Conservation (phyloP, 345 rosid genomes). For the Linum lewisii region DNA sequence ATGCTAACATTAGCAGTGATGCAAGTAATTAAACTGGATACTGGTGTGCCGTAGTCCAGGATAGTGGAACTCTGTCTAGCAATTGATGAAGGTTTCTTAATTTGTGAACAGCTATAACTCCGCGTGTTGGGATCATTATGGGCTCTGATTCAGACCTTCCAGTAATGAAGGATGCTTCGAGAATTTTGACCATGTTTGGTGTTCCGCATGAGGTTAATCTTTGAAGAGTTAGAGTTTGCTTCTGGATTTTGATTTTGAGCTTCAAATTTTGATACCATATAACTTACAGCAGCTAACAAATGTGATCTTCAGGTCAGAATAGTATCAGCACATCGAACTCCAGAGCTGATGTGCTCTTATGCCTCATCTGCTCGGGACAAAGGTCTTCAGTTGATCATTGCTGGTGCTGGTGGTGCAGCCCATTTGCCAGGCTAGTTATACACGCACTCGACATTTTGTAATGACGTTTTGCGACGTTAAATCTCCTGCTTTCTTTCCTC, state of each 20-base stretch:
- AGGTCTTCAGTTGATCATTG: constrained; percentile 77
- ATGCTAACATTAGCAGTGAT: too few species aligned
- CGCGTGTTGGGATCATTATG: constrained; percentile 84
- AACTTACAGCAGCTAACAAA: constrained; percentile 1
- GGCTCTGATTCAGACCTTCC: constrained; percentile 98
- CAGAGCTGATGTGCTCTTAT: constrained; percentile 79
- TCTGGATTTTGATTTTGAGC: neutral
- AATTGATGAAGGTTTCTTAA: too few species aligned
- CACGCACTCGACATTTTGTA: neutral
- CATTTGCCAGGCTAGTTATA: constrained; percentile 71
- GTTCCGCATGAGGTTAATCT: constrained; percentile 63
- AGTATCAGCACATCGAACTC: constrained; percentile 90
- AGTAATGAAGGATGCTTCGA: constrained; percentile 89
- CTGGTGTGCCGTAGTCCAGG: too few species aligned
- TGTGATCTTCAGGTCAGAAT: constrained; percentile 48
- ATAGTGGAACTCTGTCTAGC: too few species aligned
- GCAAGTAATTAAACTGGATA: too few species aligned
- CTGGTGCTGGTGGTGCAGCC: constrained; percentile 99
- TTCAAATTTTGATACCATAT: neutral
- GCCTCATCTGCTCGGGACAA: constrained; percentile 57
- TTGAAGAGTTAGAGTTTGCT: neutral
- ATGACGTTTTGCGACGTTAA: neutral
- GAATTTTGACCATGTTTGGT: constrained; percentile 48
- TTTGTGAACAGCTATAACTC: constrained; percentile 55
- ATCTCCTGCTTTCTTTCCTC: neutral